Percentiles rank a stretch among this genome's conserved stretches.
Evolutionary conservation across 148 eudicot genomes (phyloP).

Genomic region (Polygonum maritimum): DNA sequence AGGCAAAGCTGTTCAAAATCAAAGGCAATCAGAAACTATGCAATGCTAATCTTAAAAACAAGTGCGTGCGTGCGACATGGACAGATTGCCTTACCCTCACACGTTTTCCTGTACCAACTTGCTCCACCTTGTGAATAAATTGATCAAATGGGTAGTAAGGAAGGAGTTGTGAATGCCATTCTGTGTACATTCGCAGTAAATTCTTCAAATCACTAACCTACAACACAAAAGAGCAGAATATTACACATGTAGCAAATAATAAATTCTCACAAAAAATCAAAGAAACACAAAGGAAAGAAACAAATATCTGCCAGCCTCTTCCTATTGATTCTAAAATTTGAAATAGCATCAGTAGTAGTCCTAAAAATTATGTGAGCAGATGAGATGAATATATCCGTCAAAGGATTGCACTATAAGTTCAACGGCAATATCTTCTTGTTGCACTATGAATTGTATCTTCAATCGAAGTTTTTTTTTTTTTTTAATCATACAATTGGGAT

Average conservation of each 20-base stretch:
- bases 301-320: neutral
- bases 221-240: conserved; percentile 4
- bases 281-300: neutral
- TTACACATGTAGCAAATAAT: neutral
- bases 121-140: conserved; percentile 81
- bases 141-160: conserved; percentile 87
- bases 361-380: neutral
- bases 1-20: conserved; percentile 39
- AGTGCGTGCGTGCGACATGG: neutral
- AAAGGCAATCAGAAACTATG: neutral
- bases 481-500: neutral
- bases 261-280: neutral
- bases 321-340: neutral
- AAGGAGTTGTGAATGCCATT: conserved; percentile 80
- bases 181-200: conserved; percentile 69
- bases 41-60: neutral
- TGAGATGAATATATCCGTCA: neutral
- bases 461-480: neutral
- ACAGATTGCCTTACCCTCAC: conserved; percentile 46
- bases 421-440: neutral
- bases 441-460: neutral
- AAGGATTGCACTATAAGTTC: neutral
- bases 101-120: conserved; percentile 63
- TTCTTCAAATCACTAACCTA: conserved; percentile 74
- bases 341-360: neutral